These are phyloP conservation scores for Teunomyces lycoperdinae DNA, from an alignment of 805 yeast species.

Conservation along the genomic window DNA sequence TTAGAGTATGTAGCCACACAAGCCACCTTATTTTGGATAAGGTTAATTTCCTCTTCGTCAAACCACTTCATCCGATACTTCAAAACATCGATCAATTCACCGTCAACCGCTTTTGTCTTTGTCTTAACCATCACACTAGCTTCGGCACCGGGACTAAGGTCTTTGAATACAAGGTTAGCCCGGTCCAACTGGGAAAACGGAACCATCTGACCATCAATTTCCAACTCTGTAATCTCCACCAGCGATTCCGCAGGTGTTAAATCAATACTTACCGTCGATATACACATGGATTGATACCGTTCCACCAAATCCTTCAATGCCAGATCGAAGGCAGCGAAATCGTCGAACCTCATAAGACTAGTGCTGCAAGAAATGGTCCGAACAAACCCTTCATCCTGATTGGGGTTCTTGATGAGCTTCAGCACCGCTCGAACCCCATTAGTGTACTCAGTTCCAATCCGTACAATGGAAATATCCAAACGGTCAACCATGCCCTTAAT, in stretches of 20 bases:
- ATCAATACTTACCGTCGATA: conserved; percentile 21
- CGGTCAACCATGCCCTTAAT: conserved; percentile 12
- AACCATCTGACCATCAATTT: conserved; percentile 22
- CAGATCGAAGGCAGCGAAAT: conserved; percentile 16
- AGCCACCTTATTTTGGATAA: background rate
- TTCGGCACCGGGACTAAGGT: conserved; percentile 13
- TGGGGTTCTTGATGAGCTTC: conserved; percentile 11
- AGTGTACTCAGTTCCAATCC: conserved; percentile 21
- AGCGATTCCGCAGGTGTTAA: conserved; percentile 12
- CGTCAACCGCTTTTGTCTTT: conserved; percentile 4
- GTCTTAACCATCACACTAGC: conserved; percentile 15
- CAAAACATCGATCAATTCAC: background rate
- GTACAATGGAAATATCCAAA: conserved; percentile 21
- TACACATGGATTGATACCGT: conserved; percentile 16
- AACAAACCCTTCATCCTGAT: background rate
- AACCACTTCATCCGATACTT: conserved; percentile 10
- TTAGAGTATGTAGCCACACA: background rate
- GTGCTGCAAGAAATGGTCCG: conserved; percentile 14
- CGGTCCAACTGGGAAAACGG: conserved; percentile 7
- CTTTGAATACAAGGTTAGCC: conserved; percentile 12
- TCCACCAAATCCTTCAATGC: conserved; percentile 12
- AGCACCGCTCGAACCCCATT: conserved; percentile 14
- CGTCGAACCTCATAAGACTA: conserved; percentile 15
- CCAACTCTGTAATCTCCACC: conserved; percentile 18
- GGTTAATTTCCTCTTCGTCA: conserved; percentile 1